Base-by-base conservation (phyloP, 2,329 filamentous ascomycete species). In the Penicillium sp. region DNA sequence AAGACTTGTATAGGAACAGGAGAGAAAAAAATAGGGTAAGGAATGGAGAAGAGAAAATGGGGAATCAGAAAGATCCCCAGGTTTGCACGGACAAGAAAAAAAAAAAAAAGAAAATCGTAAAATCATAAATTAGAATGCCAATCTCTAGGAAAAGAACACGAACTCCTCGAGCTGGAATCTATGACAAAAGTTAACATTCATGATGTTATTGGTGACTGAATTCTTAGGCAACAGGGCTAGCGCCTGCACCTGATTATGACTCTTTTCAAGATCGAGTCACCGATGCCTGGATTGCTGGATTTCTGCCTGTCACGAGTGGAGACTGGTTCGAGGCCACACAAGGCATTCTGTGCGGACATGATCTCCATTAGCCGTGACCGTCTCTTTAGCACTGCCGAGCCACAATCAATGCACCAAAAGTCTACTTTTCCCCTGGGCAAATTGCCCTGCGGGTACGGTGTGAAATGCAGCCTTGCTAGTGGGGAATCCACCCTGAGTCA, bases 381-480 rank as follows among this genome's bases (percentile, higher is more conserved):
- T 57, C 55, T 49, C 25, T 56, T 65, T 53, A 54, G 62, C 48
- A 48, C n/a, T 48, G 42, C 57, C 56, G 53, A 53, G 47, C 42
- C 25, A 42, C 35, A 16, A 31, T 35, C 42, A 51, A 42, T 35
- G 39, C 51, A 16, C 39, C 48, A 33, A 42, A 42, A 35, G 29
- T 33, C 45, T 54, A 54, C 37, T 44, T 57, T 62, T 48, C 37
- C 50, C 52, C 54, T 42, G 61, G 52, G 55, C 23, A 44, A 49
- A 46, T 29, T 42, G 45, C 33, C 31, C 37, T 33, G 14, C 21
- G 25, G 37, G 54, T 48, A 59, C 60, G 62, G 62, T 64, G 61
- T 47, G 54, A 49, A 26, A 13, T n/a, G 43, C 58, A 61, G 61
- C 61, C 62, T 57, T 50, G 59, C 27, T 48, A 27, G 59, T 61